phyloP scores from a whole-genome alignment of 2,329 filamentous ascomycete genomes.

The Metarhizium album region DNA sequence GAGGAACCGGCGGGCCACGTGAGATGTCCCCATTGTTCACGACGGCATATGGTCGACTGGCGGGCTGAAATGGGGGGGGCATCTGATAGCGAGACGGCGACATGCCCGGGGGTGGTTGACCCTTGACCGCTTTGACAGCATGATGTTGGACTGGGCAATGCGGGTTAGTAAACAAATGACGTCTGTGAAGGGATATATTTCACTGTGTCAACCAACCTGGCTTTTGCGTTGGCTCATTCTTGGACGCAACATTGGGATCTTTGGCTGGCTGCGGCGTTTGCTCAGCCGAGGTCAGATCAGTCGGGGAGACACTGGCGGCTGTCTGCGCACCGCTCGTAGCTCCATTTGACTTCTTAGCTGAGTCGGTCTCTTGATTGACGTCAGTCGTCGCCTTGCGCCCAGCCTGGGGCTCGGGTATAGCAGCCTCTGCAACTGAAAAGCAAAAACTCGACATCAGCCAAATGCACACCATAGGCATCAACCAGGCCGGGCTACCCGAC shows the following conservation, averaged over 20 bases:
- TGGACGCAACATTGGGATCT: constrained; percentile 1
- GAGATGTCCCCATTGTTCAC: constrained; percentile 23
- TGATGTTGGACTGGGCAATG: background rate
- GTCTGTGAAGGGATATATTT: background rate
- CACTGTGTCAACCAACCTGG: constrained; percentile 4
- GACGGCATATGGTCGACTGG: constrained; percentile 18
- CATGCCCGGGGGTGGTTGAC: constrained; percentile 20
- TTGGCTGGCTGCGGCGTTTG: constrained; percentile 5
- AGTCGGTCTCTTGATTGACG: background rate
- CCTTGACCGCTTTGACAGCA: constrained; percentile 9
- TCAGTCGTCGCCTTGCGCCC: background rate
- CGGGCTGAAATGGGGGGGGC: constrained; percentile 32
- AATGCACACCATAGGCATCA: background rate
- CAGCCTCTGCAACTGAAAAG: background rate
- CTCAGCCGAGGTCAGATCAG: constrained; percentile 1
- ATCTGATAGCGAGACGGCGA: constrained; percentile 30
- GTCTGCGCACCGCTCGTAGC: background rate
- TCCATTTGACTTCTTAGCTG: background rate
- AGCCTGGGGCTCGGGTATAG: background rate
- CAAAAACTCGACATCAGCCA: background rate
- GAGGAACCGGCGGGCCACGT: constrained; percentile 20
- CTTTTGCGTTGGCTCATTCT: constrained; percentile 6
- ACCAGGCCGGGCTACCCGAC: background rate
- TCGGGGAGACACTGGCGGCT: background rate
- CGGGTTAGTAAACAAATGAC: background rate